A percentile compares a stretch with the other conserved stretches of the same genome.
phyloP scores from a whole-genome alignment of 768 basidiomycete species.

The Lactarius pseudohatsudake region DNA sequence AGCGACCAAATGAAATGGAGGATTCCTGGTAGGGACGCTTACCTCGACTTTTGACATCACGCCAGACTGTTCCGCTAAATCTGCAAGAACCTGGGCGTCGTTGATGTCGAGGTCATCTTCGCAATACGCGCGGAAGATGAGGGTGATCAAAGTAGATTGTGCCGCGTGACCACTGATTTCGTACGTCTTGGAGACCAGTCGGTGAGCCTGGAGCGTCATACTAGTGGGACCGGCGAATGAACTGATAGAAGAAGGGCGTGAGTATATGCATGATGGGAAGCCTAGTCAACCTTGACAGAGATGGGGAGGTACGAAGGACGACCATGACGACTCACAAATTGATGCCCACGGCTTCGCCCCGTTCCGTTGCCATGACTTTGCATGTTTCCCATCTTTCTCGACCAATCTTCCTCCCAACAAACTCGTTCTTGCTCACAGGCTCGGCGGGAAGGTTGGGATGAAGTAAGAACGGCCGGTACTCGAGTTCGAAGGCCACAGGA shows the following conservation, averaged over 20 bases:
- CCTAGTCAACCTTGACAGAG: neutral
- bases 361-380: slow-evolving; percentile 35
- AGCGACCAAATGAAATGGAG: slow-evolving; percentile 2
- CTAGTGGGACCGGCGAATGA: slow-evolving; percentile 59
- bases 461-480: slow-evolving; percentile 50
- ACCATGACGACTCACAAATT: slow-evolving; percentile 41
- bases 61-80: slow-evolving; percentile 53
- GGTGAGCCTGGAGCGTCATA: slow-evolving; percentile 69
- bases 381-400: slow-evolving; percentile 38
- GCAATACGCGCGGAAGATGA: slow-evolving; percentile 65
- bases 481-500: slow-evolving; percentile 40
- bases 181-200: slow-evolving; percentile 69
- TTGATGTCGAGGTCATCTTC: slow-evolving; percentile 64
- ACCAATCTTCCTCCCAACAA: slow-evolving; percentile 41
- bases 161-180: slow-evolving; percentile 56
- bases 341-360: slow-evolving; percentile 43
- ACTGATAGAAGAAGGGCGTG: slow-evolving; percentile 37
- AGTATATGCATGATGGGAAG: neutral
- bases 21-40: slow-evolving; percentile 29
- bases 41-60: slow-evolving; percentile 65
- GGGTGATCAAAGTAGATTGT: slow-evolving; percentile 56
- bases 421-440: slow-evolving; percentile 34
- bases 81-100: slow-evolving; percentile 56
- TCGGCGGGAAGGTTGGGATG: slow-evolving; percentile 39
- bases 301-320: slow-evolving; percentile 6